Evolutionary conservation across 2,329 filamentous ascomycete genomes (phyloP).

Genomic region (Pseudophaeomoniella oleicola): DNA sequence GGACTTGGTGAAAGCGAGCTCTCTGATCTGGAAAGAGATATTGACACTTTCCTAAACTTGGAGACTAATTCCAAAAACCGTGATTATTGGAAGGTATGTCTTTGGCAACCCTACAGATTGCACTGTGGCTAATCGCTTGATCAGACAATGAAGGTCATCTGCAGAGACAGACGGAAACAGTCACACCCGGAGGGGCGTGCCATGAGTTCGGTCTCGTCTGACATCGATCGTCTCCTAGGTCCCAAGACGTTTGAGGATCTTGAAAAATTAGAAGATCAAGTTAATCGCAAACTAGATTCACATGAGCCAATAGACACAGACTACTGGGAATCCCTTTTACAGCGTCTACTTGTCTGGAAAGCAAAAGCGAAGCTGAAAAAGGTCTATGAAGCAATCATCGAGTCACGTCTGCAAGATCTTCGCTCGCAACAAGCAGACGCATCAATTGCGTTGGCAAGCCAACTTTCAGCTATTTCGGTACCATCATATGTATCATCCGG

Average conservation of each 20-base stretch:
- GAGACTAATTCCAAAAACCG: conserved; percentile 65
- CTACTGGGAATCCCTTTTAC: conserved; percentile 90
- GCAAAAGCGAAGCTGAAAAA: conserved; percentile 70
- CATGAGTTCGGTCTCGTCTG: conserved; percentile 66
- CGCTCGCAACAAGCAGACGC: conserved; percentile 53
- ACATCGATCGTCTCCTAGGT: conserved; percentile 74
- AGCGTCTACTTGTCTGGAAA: conserved; percentile 78
- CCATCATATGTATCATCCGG: too few species aligned
- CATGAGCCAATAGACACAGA: conserved; percentile 90
- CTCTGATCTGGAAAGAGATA: conserved; percentile 65
- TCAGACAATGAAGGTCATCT: conserved; percentile 69
- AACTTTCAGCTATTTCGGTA: conserved; percentile 24
- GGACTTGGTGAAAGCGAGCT: conserved; percentile 53
- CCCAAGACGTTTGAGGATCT: conserved; percentile 80
- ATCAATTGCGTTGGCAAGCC: conserved; percentile 27
- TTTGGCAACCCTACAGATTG: neutral
- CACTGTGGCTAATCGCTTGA: conserved; percentile 2
- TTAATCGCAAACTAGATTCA: conserved; percentile 69
- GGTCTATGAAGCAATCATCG: conserved; percentile 62
- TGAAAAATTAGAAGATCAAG: conserved; percentile 74
- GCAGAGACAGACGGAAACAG: conserved; percentile 58
- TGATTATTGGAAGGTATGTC: conserved; percentile 66
- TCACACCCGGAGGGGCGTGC: conserved; percentile 57
- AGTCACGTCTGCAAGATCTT: conserved; percentile 52
- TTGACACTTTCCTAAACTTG: conserved; percentile 62